Conservation (phyloP, 495 filamentous ascomycete species). For the Halenospora varia region DNA sequence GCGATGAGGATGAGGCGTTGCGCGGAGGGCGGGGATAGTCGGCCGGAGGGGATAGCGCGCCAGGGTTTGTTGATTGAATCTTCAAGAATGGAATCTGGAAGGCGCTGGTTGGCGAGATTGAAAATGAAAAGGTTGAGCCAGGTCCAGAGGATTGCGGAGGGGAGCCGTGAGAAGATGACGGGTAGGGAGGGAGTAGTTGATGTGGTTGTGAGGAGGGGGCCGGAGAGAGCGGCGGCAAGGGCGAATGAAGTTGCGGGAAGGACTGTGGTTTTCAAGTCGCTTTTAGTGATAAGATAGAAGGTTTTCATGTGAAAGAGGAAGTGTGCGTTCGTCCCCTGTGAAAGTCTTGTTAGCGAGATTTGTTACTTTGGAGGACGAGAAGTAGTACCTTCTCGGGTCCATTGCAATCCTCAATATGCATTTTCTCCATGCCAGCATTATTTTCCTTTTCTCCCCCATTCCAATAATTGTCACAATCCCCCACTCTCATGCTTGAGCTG, state of each 20-base stretch:
- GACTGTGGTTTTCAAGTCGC: conserved; percentile 38
- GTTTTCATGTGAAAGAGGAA: too few relatives aligned
- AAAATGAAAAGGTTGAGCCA: conserved; percentile 38
- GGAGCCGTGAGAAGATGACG: conserved; percentile 23
- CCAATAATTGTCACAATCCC: too few relatives aligned
- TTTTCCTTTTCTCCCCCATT: too few relatives aligned
- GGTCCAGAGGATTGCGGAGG: conserved; percentile 24
- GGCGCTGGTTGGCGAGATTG: conserved; percentile 47
- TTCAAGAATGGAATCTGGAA: conserved; percentile 40
- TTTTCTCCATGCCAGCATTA: too few relatives aligned
- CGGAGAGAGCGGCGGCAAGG: conserved; percentile 28
- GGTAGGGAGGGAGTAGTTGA: neutral
- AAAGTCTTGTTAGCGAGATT: too few relatives aligned
- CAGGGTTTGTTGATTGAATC: conserved; percentile 57
- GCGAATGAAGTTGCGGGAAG: conserved; percentile 28
- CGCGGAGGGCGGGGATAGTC: conserved; percentile 35
- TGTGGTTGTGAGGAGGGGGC: neutral
- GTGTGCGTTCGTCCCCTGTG: too few relatives aligned
- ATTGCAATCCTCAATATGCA: too few relatives aligned
- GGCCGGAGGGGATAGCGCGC: conserved; percentile 44
- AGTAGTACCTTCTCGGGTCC: too few relatives aligned
- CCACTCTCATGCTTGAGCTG: too few relatives aligned
- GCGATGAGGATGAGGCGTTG: conserved; percentile 30
- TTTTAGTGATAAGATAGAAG: conserved; percentile 34
- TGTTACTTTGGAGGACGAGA: too few relatives aligned